Evolutionary conservation across 371 early-diverging fungal species (phyloP), one percentile per base, ranked within the genome.

Genomic region (Mortierella sp.): DNA sequence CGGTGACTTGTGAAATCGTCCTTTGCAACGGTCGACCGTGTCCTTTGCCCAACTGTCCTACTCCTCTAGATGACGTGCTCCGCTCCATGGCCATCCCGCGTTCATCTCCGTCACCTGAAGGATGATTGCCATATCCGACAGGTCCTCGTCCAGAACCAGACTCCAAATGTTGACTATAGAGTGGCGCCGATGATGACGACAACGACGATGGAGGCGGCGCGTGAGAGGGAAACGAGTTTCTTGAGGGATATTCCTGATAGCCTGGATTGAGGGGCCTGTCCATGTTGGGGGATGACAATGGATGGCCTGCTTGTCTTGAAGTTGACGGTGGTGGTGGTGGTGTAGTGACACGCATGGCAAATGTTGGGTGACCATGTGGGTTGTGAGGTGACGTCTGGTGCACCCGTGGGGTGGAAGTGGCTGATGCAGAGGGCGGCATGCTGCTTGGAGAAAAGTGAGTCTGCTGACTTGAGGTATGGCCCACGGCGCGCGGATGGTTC

Each of bases 1-100:
- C 77, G 1, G 69, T 76, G 50, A 76, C 77, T 31, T 60, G 60
- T 4, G 77, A 69, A 25, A 76, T 76, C 69, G 69, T 64, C 39
- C 54, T 57, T 39, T 67, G 63, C 0, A 67, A 63, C 1, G 61
- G 44, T 5, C 77, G 69, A 2, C 52, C 52, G 3, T 54, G 43
- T 12, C 34, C 29, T 14, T 40, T 28, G 24, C 34, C 34, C 10
- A 10, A 4, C 34, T 34, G 34, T 34, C 34, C n/a, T n/a, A n/a
- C n/a, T n/a, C n/a, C 46, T 19, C 29, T 45, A 28, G 46, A 27
- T 8, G 54, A 52, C 0, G 52, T 21, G 22, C 22, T 62, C n/a
- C 19, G 46, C 40, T 46, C 63, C 21, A 47, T 25, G 1, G 48
- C n/a, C 41, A 34, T n/a, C 1, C 54, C 62, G 22, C 46, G 46